phyloP scores from a whole-genome alignment of 2,329 filamentous ascomycete genomes.

The Orbilia quercus region DNA sequence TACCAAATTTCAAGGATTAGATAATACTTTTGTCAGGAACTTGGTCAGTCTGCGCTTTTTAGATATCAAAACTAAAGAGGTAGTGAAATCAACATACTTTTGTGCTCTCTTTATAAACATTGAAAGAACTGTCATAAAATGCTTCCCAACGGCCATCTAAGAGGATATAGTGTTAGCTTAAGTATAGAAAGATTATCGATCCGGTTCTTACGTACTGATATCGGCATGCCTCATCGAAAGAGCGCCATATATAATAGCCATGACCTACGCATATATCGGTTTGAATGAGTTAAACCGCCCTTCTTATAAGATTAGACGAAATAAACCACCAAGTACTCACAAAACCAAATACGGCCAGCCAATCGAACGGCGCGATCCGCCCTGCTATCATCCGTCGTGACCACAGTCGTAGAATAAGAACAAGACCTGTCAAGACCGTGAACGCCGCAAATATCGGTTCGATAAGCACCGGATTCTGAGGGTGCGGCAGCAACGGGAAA shows the following conservation, averaged over 20 bases:
- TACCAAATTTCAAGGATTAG: conserved; percentile 18
- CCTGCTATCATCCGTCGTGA: conserved; percentile 21
- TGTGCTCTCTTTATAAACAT: background rate
- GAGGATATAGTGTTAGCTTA: background rate
- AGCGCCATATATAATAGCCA: conserved; percentile 21
- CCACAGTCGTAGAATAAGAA: conserved; percentile 22
- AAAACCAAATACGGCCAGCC: conserved; percentile 18
- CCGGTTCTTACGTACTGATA: conserved; percentile 11
- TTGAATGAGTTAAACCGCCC: background rate
- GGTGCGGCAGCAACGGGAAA: conserved; percentile 10
- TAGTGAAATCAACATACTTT: conserved; percentile 1
- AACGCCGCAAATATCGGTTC: conserved; percentile 12
- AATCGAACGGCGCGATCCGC: conserved; percentile 26
- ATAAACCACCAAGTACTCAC: conserved; percentile 22
- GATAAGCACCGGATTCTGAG: conserved; percentile 2
- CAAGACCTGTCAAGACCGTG: conserved; percentile 20
- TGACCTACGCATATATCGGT: background rate
- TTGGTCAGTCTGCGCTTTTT: background rate
- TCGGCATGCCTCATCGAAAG: conserved; percentile 14
- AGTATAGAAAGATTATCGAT: background rate
- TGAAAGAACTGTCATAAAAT: conserved; percentile 25
- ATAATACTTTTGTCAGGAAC: conserved; percentile 3
- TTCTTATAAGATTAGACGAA: background rate
- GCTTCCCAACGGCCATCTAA: conserved; percentile 4
- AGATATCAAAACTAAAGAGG: background rate